Evolutionary conservation across 352 stramenopile species (phyloP), one percentile per base, ranked within the genome.

Genomic region (Phytophthora sp.): DNA sequence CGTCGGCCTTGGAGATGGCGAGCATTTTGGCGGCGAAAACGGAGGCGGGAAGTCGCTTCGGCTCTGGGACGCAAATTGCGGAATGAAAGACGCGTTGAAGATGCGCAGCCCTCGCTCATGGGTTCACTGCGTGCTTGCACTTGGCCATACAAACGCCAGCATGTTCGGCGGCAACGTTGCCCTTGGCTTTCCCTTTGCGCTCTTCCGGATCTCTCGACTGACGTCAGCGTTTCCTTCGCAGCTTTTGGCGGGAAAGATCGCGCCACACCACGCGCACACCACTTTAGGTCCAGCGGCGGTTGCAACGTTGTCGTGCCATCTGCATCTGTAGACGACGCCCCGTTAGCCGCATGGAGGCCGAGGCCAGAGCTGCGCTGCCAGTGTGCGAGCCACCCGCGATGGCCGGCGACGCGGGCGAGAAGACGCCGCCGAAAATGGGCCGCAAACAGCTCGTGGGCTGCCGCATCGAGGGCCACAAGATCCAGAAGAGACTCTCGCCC

Each of bases 381-480:
- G n/a, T n/a, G n/a, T n/a, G n/a, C n/a, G 31, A 66, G 2, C 7
- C 41, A 13, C 11, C 28, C 7, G 30, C 26, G 41, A 68, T 68
- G 58, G 26, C 24, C 7, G 41, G 28, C 11, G 23, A 72, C 24
- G 24, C 32, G 13, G 48, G 64, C 15, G 46, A 64, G 37, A 54
- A 61, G 34, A 46, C 28, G 13, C 49, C 35, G 10, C 41, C 34
- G 20, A 60, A 62, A 38, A 10, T 37, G 15, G 27, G 43, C 59
- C 73, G 63, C 49, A 66, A 48, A 44, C 21, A 64, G 34, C 62
- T 79, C n/a, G 66, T 72, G 38, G 61, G 45, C 37, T 90, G 80
- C 20, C 55, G 54, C 12, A 89, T 92, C 35, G 78, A 82, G 18
- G 70, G 57, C 31, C 79, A 90, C 54, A 85, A 82, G 48, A 89